Conservation (phyloP, 768 basidiomycete genomes). For the Amanita polypyramis region DNA sequence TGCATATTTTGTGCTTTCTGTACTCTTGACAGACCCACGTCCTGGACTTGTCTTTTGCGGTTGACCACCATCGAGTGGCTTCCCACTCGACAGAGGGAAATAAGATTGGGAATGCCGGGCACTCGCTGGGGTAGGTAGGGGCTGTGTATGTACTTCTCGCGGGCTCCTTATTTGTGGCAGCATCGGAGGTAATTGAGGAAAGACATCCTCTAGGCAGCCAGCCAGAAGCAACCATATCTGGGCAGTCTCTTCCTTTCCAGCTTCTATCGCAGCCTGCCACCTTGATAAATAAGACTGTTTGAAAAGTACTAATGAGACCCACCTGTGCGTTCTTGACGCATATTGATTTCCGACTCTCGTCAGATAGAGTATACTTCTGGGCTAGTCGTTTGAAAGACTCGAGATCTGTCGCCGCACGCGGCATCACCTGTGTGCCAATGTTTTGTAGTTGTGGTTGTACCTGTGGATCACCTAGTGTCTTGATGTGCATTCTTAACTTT, state of each 20-base stretch:
- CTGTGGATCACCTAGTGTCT: slow-evolving; percentile 49
- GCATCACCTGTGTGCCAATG: slow-evolving; percentile 39
- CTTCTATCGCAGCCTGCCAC: slow-evolving; percentile 46
- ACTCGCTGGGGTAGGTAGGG: slow-evolving; percentile 3
- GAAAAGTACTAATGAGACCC: slow-evolving; percentile 4
- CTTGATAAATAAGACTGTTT: neutral
- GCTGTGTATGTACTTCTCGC: neutral
- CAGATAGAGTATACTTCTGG: slow-evolving; percentile 46
- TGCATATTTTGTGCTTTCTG: slow-evolving; percentile 8
- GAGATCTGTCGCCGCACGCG: slow-evolving; percentile 26
- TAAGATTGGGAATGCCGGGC: slow-evolving; percentile 1
- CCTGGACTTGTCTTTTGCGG: slow-evolving; percentile 19
- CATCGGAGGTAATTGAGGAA: slow-evolving; percentile 24
- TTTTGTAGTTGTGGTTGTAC: slow-evolving; percentile 44
- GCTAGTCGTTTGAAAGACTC: slow-evolving; percentile 54
- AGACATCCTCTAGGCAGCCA: slow-evolving; percentile 40
- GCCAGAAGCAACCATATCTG: slow-evolving; percentile 61
- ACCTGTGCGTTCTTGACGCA: slow-evolving; percentile 56
- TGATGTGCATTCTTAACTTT: slow-evolving; percentile 28
- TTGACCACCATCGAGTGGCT: slow-evolving; percentile 1
- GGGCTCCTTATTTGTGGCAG: slow-evolving; percentile 11
- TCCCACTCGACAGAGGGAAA: neutral
- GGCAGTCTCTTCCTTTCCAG: slow-evolving; percentile 42
- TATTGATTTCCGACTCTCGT: slow-evolving; percentile 30
- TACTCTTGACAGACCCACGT: slow-evolving; percentile 10